Evolutionary conservation across 306 rosid species (phyloP).

Genomic region (Begonia masoniana): DNA sequence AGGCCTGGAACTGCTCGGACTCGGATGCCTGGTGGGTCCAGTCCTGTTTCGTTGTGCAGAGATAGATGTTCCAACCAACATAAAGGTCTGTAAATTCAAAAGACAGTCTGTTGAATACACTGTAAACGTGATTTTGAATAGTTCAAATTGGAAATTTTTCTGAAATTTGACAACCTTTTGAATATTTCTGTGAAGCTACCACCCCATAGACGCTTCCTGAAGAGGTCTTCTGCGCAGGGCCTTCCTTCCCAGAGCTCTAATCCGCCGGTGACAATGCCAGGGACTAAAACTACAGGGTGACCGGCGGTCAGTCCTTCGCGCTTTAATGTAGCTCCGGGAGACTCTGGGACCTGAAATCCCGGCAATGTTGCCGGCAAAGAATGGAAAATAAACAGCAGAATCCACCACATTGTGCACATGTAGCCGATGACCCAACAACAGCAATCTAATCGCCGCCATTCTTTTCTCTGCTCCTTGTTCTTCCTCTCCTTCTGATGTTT

Average conservation of each 20-base stretch:
- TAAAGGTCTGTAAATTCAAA: conserved; percentile 37
- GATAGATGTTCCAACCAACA: conserved; percentile 83
- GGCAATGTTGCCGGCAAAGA: conserved; percentile 23
- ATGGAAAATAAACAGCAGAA: conserved; percentile 33
- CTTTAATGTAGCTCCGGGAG: conserved; percentile 50
- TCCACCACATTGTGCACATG: conserved; percentile 56
- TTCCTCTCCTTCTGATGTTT: conserved; percentile 13
- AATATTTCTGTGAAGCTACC: conserved; percentile 49
- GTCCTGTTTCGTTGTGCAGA: conserved; percentile 61
- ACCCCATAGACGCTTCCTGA: conserved; percentile 59
- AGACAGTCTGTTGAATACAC: conserved; percentile 3
- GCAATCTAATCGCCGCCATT: conserved; percentile 39
- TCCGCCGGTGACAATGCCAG: conserved; percentile 49
- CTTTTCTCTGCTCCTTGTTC: conserved; percentile 15
- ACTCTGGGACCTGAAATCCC: conserved; percentile 33
- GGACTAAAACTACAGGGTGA: conserved; percentile 49
- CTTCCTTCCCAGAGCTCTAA: conserved; percentile 70
- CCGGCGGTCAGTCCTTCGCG: conserved; percentile 35
- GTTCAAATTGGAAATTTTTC: neutral
- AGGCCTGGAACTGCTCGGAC: conserved; percentile 61
- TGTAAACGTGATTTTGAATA: neutral
- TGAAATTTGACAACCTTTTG: conserved; percentile 30
- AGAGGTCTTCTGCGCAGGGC: conserved; percentile 58
- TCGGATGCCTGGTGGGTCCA: conserved; percentile 79
- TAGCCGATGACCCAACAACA: conserved; percentile 58